Percentiles rank a stretch among this genome's conserved stretches.
Conservation (phyloP, 164 flowering plant genomes). For the Annona squamosa region DNA sequence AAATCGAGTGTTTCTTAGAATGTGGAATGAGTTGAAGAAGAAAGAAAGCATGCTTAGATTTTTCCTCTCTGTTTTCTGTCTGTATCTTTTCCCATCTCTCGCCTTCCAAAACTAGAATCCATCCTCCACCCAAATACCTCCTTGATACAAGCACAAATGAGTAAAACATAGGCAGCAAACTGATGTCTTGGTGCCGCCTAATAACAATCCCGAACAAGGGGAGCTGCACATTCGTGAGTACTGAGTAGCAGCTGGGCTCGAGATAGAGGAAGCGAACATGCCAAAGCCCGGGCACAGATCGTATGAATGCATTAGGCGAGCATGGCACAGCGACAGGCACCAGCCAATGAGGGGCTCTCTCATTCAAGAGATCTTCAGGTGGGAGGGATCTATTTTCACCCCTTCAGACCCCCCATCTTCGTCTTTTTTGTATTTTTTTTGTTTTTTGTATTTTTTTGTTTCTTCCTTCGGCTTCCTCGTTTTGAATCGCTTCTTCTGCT, state of each 20-base stretch:
- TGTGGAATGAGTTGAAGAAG: background rate
- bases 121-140: background rate
- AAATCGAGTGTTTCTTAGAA: too few species aligned
- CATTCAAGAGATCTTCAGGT: constrained; percentile 96
- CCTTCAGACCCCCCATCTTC: constrained; percentile 5
- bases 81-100: background rate
- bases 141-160: background rate
- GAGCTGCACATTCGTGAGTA: background rate
- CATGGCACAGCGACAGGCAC: constrained; percentile 98
- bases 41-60: background rate
- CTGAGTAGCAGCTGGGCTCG: background rate
- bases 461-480: background rate
- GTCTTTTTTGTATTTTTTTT: background rate
- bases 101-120: too few species aligned
- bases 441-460: background rate
- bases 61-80: background rate
- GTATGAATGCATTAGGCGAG: constrained; percentile 84
- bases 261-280: constrained; percentile 37
- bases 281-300: constrained; percentile 98
- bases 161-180: background rate
- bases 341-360: constrained; percentile 90
- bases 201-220: too few species aligned
- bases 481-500: background rate
- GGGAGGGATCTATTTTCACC: constrained; percentile 6
- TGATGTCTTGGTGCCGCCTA: too few species aligned